Evolutionary conservation across 345 rosid genomes (phyloP).

Genomic region (Cardamine chenopodiifolia): DNA sequence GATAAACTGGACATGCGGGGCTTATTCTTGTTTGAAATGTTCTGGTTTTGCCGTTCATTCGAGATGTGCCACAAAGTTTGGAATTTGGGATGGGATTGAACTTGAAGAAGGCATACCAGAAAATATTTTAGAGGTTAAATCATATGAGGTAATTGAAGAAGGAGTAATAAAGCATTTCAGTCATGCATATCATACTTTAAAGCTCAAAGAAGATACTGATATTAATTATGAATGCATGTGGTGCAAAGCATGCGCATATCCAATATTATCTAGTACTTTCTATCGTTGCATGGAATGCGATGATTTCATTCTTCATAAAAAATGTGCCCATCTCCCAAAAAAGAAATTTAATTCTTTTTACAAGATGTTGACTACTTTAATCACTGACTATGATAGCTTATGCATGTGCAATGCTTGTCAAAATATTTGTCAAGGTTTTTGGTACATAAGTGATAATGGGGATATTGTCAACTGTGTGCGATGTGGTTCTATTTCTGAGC

Average conservation of each 20-base stretch:
- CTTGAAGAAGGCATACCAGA: slow-evolving; percentile 15
- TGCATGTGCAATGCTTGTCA: no score
- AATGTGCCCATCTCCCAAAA: slow-evolving; percentile 14
- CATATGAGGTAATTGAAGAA: slow-evolving; percentile 3
- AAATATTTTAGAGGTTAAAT: not conserved
- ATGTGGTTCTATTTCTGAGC: slow-evolving; percentile 26
- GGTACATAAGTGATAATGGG: no score
- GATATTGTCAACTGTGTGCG: not conserved
- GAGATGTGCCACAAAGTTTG: slow-evolving; percentile 25
- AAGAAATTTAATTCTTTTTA: not conserved
- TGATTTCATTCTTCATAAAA: slow-evolving; percentile 22
- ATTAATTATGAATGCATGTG: not conserved
- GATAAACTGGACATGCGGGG: slow-evolving; percentile 13
- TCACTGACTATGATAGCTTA: no score
- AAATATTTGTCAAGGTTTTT: no score
- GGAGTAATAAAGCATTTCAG: slow-evolving; percentile 4
- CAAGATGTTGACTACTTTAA: no score
- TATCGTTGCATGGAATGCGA: slow-evolving; percentile 14
- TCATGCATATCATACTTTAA: not conserved
- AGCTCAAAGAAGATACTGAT: not conserved
- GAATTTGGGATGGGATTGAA: slow-evolving; percentile 24
- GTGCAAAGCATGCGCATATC: slow-evolving; percentile 7
- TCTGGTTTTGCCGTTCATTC: not conserved
- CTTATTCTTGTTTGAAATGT: slow-evolving; percentile 16
- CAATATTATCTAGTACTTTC: not conserved